phyloP scores from a whole-genome alignment of 371 early-diverging fungal genomes.

The Haplosporangium sp. region DNA sequence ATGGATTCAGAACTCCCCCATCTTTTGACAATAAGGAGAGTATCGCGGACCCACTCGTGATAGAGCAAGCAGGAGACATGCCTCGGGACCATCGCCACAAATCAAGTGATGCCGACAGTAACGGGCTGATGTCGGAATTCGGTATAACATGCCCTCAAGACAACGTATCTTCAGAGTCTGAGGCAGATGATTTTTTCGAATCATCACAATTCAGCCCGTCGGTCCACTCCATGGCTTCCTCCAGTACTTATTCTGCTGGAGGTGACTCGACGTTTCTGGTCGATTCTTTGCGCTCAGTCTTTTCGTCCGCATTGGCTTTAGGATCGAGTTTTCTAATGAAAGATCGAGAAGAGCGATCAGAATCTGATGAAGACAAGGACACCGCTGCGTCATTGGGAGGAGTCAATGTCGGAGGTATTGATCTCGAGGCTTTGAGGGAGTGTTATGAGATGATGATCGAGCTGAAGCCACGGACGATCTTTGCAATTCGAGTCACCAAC shows the following conservation, averaged over 20 bases:
- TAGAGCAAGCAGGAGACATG: background rate
- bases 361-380: background rate
- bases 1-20: too few relatives aligned
- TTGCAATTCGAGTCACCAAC: conserved; percentile 59
- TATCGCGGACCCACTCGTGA: too few relatives aligned
- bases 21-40: too few relatives aligned
- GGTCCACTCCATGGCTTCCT: conserved; percentile 11
- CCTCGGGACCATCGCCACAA: too few relatives aligned
- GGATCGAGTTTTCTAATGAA: conserved; percentile 49
- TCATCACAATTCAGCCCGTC: conserved; percentile 8
- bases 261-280: conserved; percentile 56
- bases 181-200: conserved; percentile 1
- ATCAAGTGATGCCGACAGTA: too few relatives aligned
- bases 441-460: conserved; percentile 58
- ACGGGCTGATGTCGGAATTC: background rate
- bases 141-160: background rate
- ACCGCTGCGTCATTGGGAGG: background rate
- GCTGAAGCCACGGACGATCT: conserved; percentile 58
- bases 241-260: conserved; percentile 9
- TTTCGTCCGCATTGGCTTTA: conserved; percentile 53
- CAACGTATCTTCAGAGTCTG: conserved; percentile 8
- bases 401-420: conserved; percentile 59
- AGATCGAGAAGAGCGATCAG: conserved; percentile 12
- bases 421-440: conserved; percentile 59
- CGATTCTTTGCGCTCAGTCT: conserved; percentile 59